Evolutionary conservation across 1,284 basidiomycete species (phyloP).

Genomic region (Cutaneotrichosporon dermatis): DNA sequence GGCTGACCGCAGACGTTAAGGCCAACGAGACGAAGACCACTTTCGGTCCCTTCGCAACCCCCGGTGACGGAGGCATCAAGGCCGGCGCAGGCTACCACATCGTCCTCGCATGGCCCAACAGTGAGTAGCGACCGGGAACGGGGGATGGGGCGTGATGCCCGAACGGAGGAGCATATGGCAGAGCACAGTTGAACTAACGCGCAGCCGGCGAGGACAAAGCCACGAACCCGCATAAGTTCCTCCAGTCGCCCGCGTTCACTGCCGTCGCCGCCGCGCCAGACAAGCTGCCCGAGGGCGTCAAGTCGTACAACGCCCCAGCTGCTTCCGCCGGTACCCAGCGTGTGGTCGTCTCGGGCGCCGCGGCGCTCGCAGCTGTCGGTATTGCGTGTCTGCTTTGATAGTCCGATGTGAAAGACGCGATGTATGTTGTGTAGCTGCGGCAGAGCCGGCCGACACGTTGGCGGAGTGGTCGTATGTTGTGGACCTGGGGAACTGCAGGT

Average conservation of each 20-base stretch:
- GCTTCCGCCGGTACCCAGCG: background rate
- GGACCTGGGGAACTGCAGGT: too few species aligned
- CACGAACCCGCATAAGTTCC: slow-evolving; percentile 1
- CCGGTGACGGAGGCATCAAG: slow-evolving; percentile 1
- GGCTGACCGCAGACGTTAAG: background rate
- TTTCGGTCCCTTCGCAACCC: background rate
- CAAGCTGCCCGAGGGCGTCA: slow-evolving; percentile 1
- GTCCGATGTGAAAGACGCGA: too few species aligned
- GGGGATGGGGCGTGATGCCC: too few species aligned
- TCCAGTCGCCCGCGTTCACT: background rate
- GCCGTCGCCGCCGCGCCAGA: background rate
- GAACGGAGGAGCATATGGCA: too few species aligned
- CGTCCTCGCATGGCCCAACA: slow-evolving; percentile 1
- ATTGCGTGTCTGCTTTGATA: background rate
- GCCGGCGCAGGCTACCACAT: background rate
- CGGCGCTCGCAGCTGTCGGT: background rate
- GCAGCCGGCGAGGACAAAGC: slow-evolving; percentile 1
- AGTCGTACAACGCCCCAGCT: slow-evolving; percentile 1
- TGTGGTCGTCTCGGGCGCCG: background rate
- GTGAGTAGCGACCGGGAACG: background rate
- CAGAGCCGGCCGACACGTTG: too few species aligned
- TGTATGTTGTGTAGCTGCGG: too few species aligned
- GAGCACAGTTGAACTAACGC: background rate
- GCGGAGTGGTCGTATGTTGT: too few species aligned
- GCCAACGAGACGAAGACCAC: background rate